Evolutionary conservation across 352 stramenopile species (phyloP), one percentile per base, ranked within the genome.

Genomic region (Phytopythium mirpurense): DNA sequence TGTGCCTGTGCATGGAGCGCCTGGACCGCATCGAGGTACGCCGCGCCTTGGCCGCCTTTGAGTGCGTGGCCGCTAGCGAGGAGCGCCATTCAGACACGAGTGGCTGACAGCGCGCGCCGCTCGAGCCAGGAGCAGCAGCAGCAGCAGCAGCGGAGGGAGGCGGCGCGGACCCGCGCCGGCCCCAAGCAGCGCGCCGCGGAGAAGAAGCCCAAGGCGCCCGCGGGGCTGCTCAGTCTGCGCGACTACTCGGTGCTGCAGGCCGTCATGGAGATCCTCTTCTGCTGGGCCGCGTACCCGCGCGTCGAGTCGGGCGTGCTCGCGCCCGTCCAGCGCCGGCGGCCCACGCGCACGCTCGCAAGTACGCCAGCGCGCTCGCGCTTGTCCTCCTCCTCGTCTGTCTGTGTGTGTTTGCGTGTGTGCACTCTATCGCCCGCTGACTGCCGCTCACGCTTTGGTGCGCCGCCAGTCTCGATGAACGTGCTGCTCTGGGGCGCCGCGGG

Each of bases 241-340:
- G 84, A 95, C 60, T 93, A 91, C 71, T 88, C 82, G 19, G 70
- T 84, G 50, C 68, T 95, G 26, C 84, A 95, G 61, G 82, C 84
- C 3, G 78, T 76, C 12, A 56, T 91, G 16, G 84, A 95, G 55
- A 51, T 93, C 12, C 66, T 91, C 24, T 77, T 90, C 48, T 86
- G 72, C 29, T 95, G 84, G 84, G 65, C 67, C 18, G 70, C 65
- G 27, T 70, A 83, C 45, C 79, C 77, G 46, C 63, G 58, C 18
- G 72, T 90, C 19, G 72, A 76, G 46, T 23, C 58, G 16, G 80
- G 77, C 1, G 55, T 91, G 15, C 32, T 94, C 11, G 55, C 81
- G 41, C 57, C 78, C 11, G 65, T 91, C 27, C 77, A 79, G 14
- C 74, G 75, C n/a, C 83, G 83, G 15, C 75, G 67, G 42, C 78